Evolutionary conservation across 2,329 filamentous ascomycete species (phyloP).

Genomic region (Plectosphaerella plurivora): DNA sequence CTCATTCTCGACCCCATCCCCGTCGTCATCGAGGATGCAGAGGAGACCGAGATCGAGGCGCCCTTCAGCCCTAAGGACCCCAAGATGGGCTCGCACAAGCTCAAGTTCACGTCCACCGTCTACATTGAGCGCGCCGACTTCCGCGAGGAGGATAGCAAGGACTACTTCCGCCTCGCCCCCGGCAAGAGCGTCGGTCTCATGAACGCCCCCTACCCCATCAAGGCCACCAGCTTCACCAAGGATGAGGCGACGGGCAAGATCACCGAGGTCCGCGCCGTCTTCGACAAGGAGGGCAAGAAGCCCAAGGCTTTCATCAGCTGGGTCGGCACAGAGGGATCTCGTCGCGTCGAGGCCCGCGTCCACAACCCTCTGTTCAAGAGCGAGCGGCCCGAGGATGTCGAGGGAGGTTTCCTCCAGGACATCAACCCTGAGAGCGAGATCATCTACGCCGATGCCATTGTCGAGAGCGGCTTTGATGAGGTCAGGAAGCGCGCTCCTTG

Average conservation of each 20-base stretch:
- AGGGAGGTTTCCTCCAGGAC: slow-evolving; percentile 77
- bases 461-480: slow-evolving; percentile 81
- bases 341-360: slow-evolving; percentile 69
- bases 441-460: slow-evolving; percentile 70
- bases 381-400: slow-evolving; percentile 71
- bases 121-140: slow-evolving; percentile 85
- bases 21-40: slow-evolving; percentile 74
- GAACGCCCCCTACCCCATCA: slow-evolving; percentile 67
- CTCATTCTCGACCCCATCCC: slow-evolving; percentile 81
- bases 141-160: slow-evolving; percentile 66
- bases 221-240: slow-evolving; percentile 64
- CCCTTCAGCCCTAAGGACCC: slow-evolving; percentile 83
- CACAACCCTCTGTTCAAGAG: slow-evolving; percentile 84
- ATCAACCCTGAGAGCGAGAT: slow-evolving; percentile 81
- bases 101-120: slow-evolving; percentile 68
- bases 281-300: slow-evolving; percentile 66
- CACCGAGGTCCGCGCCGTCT: slow-evolving; percentile 56
- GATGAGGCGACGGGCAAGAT: slow-evolving; percentile 60
- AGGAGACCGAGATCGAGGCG: slow-evolving; percentile 61
- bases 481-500: slow-evolving; percentile 70
- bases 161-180: slow-evolving; percentile 77
- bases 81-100: slow-evolving; percentile 55
- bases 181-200: slow-evolving; percentile 74
- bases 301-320: slow-evolving; percentile 88
- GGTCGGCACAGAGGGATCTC: slow-evolving; percentile 65